Evolutionary conservation across 176 grass and related monocot genomes (phyloP), one percentile per base, ranked within the genome.

Genomic region (Musa beccarii): DNA sequence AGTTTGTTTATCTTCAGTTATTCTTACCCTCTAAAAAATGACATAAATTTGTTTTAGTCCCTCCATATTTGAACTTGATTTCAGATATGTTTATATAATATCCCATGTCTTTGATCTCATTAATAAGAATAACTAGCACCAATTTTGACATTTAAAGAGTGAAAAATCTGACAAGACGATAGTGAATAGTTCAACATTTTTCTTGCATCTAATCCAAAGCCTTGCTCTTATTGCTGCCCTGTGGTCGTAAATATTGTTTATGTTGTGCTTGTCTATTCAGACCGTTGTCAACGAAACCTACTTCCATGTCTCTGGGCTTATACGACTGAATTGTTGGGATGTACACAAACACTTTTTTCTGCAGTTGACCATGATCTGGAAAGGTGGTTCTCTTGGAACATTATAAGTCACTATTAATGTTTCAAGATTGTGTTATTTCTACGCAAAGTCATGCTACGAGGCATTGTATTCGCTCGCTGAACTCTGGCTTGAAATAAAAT

Each of bases 401-500:
- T 28, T 28, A 28, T 28, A 28, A 28, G 26, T 28, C 1, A 28
- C 26, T 28, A 28, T 28, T 28, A 28, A 28, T 28, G 26, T 2
- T 28, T 28, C 26, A 28, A 28, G 26, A 28, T 28, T 28, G 26
- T 28, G 26, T 28, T 28, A 28, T 28, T 28, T 28, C 26, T 28
- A 28, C 26, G 26, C 26, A 28, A 28, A 28, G 26, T 28, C 26
- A 28, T 28, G 26, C 26, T 28, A 28, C 26, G 26, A 28, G 26
- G 26, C 26, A 28, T 2, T 28, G 26, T 28, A 28, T 28, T 28
- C 26, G 51, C 25, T 71, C 43, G 2, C 22, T 78, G 82, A 71
- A 75, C 66, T 55, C 52, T 89, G 22, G 50, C 70, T 78, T 74
- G 22, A 12, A 0, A 63, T 16, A 62, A 63, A 23, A 84, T 16